Evolutionary conservation across 768 basidiomycete species (phyloP), one percentile per base, ranked within the genome.

Genomic region (Termitomyces sp.): DNA sequence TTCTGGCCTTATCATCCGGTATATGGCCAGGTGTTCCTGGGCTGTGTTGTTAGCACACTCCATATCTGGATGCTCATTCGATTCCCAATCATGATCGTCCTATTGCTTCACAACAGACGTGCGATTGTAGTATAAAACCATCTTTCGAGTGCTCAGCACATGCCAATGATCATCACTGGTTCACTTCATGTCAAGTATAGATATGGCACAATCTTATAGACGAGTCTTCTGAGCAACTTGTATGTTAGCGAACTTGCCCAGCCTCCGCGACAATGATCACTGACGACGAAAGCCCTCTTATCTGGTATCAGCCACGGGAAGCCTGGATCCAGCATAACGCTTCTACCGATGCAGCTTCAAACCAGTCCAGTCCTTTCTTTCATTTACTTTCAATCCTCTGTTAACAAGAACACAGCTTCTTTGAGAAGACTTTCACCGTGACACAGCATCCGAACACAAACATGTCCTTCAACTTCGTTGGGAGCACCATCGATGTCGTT

Each of bases 271-370:
- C 28, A 28, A 28, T 28, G 28, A 28, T 28, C 28, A 28, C 4
- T 4, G 59, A 60, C 38, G 59, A 60, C 36, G 36, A 55, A 38
- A 60, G 38, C 28, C 59, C 59, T 18, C 45, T 60, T 11, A 32
- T 56, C 18, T 48, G 24, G 11, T 60, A 60, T 48, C 32, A 45
- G 33, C 59, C 54, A 18, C 44, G 24, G 4, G 38, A 50, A 1
- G 42, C 22, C 16, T 60, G 59, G 59, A 4, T 22, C 4, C 59
- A 60, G 38, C 38, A 50, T 20, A 50, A 55, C 18, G 44, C 24
- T 20, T 46, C 44, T 12, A 55, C 53, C 6, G 54, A 60, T 22
- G 6, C 33, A 3, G 16, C 22, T 20, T 38, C 46, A 40, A 42
- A 55, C 12, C 50, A 56, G 59, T 60, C 32, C 0, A 45, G 7